Conservation (phyloP, 495 filamentous ascomycete genomes). For the Apodospora peruviana region DNA sequence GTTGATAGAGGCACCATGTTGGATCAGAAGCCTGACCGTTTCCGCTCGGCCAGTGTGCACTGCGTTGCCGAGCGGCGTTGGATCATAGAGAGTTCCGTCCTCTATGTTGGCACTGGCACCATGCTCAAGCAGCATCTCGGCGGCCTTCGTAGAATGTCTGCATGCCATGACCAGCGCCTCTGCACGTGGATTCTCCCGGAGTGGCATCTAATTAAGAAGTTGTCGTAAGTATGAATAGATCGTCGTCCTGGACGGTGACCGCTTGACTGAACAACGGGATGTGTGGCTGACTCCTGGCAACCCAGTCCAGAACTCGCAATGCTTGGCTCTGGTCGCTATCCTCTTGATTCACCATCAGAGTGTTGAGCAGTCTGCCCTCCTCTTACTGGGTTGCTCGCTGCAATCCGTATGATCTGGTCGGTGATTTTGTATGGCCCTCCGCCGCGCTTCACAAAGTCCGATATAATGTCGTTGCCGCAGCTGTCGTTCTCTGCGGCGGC, state of each 20-base stretch:
- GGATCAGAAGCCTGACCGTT: not conserved
- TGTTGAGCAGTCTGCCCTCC: not conserved
- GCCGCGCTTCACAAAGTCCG: not conserved
- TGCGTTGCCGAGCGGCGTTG: not conserved
- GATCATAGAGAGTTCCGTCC: not conserved
- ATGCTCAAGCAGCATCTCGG: not conserved
- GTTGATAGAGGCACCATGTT: not conserved
- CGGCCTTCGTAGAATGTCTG: not conserved
- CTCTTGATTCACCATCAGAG: not conserved
- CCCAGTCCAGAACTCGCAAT: not conserved
- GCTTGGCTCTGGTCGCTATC: not conserved
- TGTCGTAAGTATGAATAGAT: not conserved
- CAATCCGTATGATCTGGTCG: not conserved
- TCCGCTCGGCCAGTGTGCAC: not conserved
- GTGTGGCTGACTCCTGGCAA: not conserved
- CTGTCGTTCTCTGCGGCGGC: not conserved
- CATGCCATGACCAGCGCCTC: not conserved
- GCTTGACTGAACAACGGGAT: not conserved
- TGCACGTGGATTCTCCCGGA: not conserved
- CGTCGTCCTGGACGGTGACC: not conserved
- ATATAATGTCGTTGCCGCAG: not conserved
- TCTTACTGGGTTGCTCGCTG: not conserved
- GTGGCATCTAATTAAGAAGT: not conserved
- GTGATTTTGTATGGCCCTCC: not conserved
- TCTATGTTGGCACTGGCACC: not conserved